Evolutionary conservation across 2,329 filamentous ascomycete genomes (phyloP).

Genomic region (Trichoderma pleuroti): DNA sequence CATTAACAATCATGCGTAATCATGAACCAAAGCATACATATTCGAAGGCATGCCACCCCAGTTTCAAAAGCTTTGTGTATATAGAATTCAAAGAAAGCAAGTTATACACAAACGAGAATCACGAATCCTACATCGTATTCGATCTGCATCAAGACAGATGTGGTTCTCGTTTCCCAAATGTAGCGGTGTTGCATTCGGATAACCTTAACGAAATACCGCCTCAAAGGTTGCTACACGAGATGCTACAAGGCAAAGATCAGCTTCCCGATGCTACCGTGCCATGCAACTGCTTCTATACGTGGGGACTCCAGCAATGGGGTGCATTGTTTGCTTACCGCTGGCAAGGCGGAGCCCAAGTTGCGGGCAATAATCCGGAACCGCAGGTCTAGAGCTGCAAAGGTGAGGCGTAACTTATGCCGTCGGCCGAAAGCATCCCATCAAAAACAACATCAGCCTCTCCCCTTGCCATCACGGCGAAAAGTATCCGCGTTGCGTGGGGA

Average conservation of each 20-base stretch:
- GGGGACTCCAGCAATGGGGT: neutral
- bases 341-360: slow-evolving; percentile 1
- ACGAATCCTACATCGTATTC: neutral
- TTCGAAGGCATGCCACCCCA: too few species aligned
- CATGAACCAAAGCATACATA: neutral
- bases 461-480: slow-evolving; percentile 9
- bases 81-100: neutral
- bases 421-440: neutral
- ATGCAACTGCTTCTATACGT: slow-evolving; percentile 5
- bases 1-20: neutral
- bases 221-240: neutral
- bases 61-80: neutral
- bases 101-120: neutral
- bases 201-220: neutral
- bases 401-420: neutral
- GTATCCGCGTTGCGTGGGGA: slow-evolving; percentile 15
- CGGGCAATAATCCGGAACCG: slow-evolving; percentile 1
- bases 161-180: neutral
- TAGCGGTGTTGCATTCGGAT: neutral
- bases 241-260: neutral
- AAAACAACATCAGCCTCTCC: neutral
- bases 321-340: neutral
- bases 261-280: slow-evolving; percentile 7
- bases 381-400: neutral
- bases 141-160: neutral